Evolutionary conservation across 208 protist genomes (phyloP), one percentile per base, ranked within the genome.

Genomic region (Lotmaria passim): DNA sequence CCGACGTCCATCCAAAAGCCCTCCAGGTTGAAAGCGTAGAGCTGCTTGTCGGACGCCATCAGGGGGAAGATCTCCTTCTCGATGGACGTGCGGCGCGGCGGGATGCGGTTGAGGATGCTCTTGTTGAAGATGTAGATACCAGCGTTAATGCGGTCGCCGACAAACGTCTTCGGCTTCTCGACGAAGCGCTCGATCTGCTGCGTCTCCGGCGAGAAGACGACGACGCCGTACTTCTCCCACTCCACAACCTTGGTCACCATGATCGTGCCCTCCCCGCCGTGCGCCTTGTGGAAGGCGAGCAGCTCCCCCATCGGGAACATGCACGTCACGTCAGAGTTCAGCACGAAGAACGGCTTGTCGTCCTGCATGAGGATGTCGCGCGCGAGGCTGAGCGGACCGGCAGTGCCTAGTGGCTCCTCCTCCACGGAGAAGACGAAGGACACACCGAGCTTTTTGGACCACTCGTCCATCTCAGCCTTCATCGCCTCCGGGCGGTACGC

Each of bases 1-100:
- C 98, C 98, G 59, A 99, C 90, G 68, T 99, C 98, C 95, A 98
- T 99, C 98, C 98, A 99, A 80, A 99, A 99, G 38, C 97, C 95
- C 36, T 93, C 81, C 14, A 99, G 86, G 62, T 95, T 91, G 83
- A 98, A 98, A 46, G 86, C 89, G 81, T 86, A 99, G n/a, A 99
- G 89, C 73, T 98, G 67, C n/a, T 77, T 71, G 12, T 96, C 91
- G 7, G 43, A 53, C 3, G 97, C 98, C 96, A 99, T 95, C 19
- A 90, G 15, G 8, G 98, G 98, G 75, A 99, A 99, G 48, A 98
- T 91, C 65, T 99, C 90, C 71, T 91, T 96, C 80, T 99, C 98
- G 60, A 99, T 99, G 28, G 96, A 98, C 8, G 95, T 98, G 34
- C 93, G 94, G 48, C 83, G 64, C 30, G 91, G 69, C 43, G 94